These are phyloP conservation scores for Talaromyces atroroseus DNA, from an alignment of 2,329 filamentous ascomycete genomes.

Conservation along the genomic window DNA sequence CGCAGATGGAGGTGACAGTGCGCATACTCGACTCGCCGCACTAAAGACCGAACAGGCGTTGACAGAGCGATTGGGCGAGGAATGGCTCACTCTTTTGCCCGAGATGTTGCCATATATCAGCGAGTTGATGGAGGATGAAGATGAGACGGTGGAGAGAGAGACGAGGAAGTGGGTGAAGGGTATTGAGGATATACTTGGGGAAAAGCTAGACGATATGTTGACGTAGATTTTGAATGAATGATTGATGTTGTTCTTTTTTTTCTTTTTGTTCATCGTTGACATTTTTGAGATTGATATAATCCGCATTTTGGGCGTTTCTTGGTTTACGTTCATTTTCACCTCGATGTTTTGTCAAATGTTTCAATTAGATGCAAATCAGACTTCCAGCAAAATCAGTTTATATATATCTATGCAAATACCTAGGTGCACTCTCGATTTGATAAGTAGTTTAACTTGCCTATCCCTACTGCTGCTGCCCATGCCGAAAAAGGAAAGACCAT, in stretches of 20 bases:
- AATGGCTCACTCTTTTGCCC: slow-evolving; percentile 84
- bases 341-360: background rate
- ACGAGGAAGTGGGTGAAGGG: slow-evolving; percentile 83
- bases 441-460: background rate
- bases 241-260: background rate
- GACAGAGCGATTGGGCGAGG: slow-evolving; percentile 77
- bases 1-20: slow-evolving; percentile 48
- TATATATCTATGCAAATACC: background rate
- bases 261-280: background rate
- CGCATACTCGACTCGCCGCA: slow-evolving; percentile 70
- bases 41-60: slow-evolving; percentile 76
- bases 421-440: background rate
- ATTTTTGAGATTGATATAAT: background rate
- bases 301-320: background rate
- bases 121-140: slow-evolving; percentile 92
- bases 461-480: no score
- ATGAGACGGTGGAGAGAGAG: slow-evolving; percentile 86
- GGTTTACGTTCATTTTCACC: background rate
- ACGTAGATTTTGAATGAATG: slow-evolving; percentile 48
- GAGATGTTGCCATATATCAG: slow-evolving; percentile 97
- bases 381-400: background rate
- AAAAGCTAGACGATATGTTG: slow-evolving; percentile 88
- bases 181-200: slow-evolving; percentile 84
- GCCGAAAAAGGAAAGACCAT: no score
- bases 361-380: background rate